Conservation (phyloP, 768 basidiomycete species). For the Amanita rimosa region DNA sequence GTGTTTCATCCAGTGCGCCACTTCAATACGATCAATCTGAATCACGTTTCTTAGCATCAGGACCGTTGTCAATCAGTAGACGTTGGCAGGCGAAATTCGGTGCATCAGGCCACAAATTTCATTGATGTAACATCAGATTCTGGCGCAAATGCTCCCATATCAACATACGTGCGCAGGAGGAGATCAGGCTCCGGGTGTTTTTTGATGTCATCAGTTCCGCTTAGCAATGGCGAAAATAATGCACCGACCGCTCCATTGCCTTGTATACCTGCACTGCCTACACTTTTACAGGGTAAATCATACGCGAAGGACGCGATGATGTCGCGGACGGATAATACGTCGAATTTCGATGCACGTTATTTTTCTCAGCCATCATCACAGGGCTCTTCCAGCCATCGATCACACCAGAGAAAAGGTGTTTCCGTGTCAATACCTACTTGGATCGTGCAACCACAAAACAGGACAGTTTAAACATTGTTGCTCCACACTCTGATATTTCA, state of each 20-base stretch:
- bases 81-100: slow-evolving; percentile 23
- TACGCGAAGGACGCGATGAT: background rate
- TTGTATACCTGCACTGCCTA: slow-evolving; percentile 54
- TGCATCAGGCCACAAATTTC: slow-evolving; percentile 29
- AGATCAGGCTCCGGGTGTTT: slow-evolving; percentile 51
- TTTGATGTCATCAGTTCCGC: slow-evolving; percentile 57
- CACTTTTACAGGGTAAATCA: slow-evolving; percentile 8
- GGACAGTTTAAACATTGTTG: background rate
- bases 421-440: background rate
- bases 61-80: slow-evolving; percentile 33
- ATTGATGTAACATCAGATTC: slow-evolving; percentile 37
- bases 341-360: background rate
- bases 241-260: slow-evolving; percentile 19
- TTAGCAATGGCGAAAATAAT: slow-evolving; percentile 25
- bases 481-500: background rate
- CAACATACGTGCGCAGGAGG: slow-evolving; percentile 68
- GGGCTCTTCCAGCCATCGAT: background rate
- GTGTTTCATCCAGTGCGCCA: slow-evolving; percentile 10
- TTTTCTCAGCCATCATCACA: background rate
- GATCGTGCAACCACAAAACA: background rate
- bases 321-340: background rate
- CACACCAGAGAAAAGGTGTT: background rate
- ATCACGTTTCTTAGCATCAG: slow-evolving; percentile 6
- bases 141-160: slow-evolving; percentile 64
- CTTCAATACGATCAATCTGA: slow-evolving; percentile 4